These are phyloP conservation scores for Nitzschia inconspicua DNA, from an alignment of 108 stramenopile genomes.

Conservation along the genomic window DNA sequence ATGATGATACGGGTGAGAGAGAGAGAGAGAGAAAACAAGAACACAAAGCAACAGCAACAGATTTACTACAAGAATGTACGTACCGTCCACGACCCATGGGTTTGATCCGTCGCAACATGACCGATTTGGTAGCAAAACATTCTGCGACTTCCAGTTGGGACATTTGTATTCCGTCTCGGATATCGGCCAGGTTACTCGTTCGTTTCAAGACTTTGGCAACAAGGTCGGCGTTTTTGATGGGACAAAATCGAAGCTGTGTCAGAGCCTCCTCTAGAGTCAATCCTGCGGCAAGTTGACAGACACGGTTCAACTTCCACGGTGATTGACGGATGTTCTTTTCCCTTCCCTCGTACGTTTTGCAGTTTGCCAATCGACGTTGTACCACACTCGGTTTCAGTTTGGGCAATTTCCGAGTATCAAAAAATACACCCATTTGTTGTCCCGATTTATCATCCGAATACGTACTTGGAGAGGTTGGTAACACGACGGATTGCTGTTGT, in stretches of 20 bases:
- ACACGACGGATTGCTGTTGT: neutral
- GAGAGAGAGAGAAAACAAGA: neutral
- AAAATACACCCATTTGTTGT: constrained; percentile 17
- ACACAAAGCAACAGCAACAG: neutral
- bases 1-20: neutral
- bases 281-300: constrained; percentile 74
- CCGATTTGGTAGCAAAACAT: constrained; percentile 76
- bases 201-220: constrained; percentile 66
- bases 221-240: constrained; percentile 59
- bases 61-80: constrained; percentile 15
- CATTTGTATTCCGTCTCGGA: constrained; percentile 61
- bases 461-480: neutral
- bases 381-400: constrained; percentile 79
- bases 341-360: constrained; percentile 60
- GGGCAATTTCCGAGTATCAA: constrained; percentile 41
- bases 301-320: constrained; percentile 73
- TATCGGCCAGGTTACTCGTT: constrained; percentile 73
- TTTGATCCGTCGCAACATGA: constrained; percentile 71
- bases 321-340: constrained; percentile 69
- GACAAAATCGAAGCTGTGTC: constrained; percentile 69
- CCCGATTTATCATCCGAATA: constrained; percentile 19
- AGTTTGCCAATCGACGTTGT: constrained; percentile 39
- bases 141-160: constrained; percentile 83
- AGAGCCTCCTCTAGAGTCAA: constrained; percentile 76
- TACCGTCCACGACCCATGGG: constrained; percentile 78